phyloP scores from a whole-genome alignment of 2,329 filamentous ascomycete genomes.

The Rhynchosporium graminicola region DNA sequence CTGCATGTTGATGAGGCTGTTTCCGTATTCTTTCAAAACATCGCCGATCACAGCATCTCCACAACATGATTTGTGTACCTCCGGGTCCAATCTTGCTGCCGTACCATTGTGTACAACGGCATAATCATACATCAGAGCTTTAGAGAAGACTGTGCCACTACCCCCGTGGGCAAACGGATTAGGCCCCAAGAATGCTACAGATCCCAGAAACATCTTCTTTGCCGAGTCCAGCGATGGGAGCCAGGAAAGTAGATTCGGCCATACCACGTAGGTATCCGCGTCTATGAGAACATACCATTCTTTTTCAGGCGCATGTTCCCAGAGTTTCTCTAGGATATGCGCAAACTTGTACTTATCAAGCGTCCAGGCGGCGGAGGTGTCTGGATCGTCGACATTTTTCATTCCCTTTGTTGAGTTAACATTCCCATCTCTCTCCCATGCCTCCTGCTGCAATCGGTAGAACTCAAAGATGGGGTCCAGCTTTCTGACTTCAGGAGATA shows the following conservation, averaged over 20 bases:
- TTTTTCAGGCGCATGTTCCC: conserved; percentile 50
- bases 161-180: conserved; percentile 57
- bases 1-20: conserved; percentile 46
- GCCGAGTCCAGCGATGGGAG: conserved; percentile 23
- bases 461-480: conserved; percentile 44
- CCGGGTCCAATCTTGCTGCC: conserved; percentile 49
- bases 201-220: conserved; percentile 54
- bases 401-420: conserved; percentile 41
- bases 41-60: conserved; percentile 53
- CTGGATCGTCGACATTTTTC: conserved; percentile 34
- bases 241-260: conserved; percentile 49
- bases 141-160: conserved; percentile 54
- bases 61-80: conserved; percentile 48
- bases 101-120: conserved; percentile 46
- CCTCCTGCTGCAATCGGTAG: conserved; percentile 45
- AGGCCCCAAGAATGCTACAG: conserved; percentile 46
- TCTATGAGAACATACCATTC: conserved; percentile 63
- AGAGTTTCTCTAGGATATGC: conserved; percentile 59
- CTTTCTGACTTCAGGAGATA: not conserved
- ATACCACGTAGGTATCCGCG: conserved; percentile 58
- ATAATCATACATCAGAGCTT: conserved; percentile 52
- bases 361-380: conserved; percentile 48
- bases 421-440: conserved; percentile 47
- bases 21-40: conserved; percentile 49
- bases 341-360: conserved; percentile 64